A percentile compares a stretch with the other conserved stretches of the same genome.
Evolutionary conservation across 306 rosid genomes (phyloP).

Genomic region (Arachis hypogaea): DNA sequence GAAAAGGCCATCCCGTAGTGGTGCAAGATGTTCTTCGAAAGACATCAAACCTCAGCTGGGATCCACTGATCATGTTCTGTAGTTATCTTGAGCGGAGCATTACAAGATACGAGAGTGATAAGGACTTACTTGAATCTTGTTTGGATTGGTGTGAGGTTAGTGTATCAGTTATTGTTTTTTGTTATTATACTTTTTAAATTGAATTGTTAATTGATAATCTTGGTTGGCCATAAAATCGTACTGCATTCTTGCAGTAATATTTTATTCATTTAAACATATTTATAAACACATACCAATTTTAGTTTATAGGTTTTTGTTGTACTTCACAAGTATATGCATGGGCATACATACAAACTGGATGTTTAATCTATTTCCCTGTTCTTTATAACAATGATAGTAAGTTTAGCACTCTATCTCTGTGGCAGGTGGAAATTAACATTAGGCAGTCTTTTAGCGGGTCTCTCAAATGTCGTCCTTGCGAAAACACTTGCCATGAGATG

Average conservation of each 20-base stretch:
- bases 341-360: not conserved
- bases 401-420: conserved; percentile 17
- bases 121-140: conserved; percentile 64
- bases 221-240: not conserved
- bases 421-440: conserved; percentile 95
- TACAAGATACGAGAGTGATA: conserved; percentile 65
- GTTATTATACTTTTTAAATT: conserved; percentile 19
- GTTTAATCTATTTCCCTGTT: conserved; percentile 1
- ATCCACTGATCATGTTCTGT: conserved; percentile 87
- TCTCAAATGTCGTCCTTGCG: conserved; percentile 58
- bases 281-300: conserved; percentile 20
- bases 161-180: conserved; percentile 33
- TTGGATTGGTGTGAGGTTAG: conserved; percentile 99
- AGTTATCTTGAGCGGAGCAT: conserved; percentile 86
- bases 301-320: conserved; percentile 15
- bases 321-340: conserved; percentile 4
- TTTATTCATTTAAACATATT: conserved; percentile 21
- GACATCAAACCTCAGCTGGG: conserved; percentile 72
- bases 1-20: conserved; percentile 88
- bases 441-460: conserved; percentile 87
- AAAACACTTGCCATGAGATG: conserved; percentile 66
- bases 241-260: not conserved
- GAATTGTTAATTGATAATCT: conserved; percentile 13
- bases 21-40: conserved; percentile 70
- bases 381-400: conserved; percentile 15